A percentile compares a stretch with the other conserved stretches of the same genome.
phyloP scores from a whole-genome alignment of 345 rosid species.

The Boechera divaricarpa region DNA sequence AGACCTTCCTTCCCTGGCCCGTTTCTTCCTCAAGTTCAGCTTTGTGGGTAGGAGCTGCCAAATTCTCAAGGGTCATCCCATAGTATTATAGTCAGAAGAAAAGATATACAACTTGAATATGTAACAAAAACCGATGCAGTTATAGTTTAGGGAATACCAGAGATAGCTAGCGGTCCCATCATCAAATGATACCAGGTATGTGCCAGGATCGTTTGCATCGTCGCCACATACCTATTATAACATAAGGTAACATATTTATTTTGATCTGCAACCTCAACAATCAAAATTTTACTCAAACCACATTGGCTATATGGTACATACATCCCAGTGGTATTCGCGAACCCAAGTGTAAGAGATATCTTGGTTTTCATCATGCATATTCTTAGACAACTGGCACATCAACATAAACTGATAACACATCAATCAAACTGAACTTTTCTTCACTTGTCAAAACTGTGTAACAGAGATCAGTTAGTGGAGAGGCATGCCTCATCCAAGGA shows the following conservation, averaged over 20 bases:
- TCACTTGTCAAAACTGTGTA: constrained; percentile 10
- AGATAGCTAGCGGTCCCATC: constrained; percentile 79
- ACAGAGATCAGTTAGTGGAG: constrained; percentile 27
- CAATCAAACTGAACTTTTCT: constrained; percentile 20
- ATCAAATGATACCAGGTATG: constrained; percentile 82
- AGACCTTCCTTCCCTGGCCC: constrained; percentile 85
- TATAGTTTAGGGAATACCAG: constrained; percentile 58
- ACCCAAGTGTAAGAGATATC: constrained; percentile 87
- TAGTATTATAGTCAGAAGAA: constrained; percentile 20
- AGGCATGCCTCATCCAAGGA: constrained; percentile 65
- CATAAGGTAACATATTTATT: constrained; percentile 26
- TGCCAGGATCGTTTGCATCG: constrained; percentile 71
- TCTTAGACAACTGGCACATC: constrained; percentile 72
- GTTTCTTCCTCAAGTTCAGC: constrained; percentile 78
- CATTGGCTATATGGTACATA: constrained; percentile 50
- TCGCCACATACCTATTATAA: constrained; percentile 66
- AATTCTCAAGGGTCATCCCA: constrained; percentile 37
- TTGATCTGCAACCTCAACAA: constrained; percentile 12
- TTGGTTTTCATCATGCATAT: constrained; percentile 74
- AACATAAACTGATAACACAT: constrained; percentile 19
- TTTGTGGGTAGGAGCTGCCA: constrained; percentile 92
- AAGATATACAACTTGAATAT: constrained; percentile 11
- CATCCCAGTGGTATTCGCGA: constrained; percentile 96
- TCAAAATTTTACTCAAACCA: constrained; percentile 21
- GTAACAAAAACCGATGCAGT: constrained; percentile 25